Conservation (phyloP, 345 rosid species). For the Psidium guajava region DNA sequence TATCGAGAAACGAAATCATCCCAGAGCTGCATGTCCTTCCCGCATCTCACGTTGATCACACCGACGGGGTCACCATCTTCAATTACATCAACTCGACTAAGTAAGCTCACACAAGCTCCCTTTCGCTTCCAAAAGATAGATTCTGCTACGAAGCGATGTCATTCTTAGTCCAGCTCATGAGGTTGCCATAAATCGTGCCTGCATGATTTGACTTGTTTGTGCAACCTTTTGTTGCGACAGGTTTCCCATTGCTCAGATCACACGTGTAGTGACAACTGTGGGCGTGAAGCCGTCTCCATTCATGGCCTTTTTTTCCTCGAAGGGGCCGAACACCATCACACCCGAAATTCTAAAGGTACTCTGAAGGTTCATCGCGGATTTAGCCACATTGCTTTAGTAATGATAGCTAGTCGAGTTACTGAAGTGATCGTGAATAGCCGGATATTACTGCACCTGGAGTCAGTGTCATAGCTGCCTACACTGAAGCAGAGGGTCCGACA, state of each 20-base stretch:
- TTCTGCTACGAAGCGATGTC: neutral
- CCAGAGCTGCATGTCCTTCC: conserved; percentile 72
- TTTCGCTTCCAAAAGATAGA: neutral
- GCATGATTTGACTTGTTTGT: neutral
- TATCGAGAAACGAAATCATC: conserved; percentile 26
- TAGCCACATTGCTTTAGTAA: neutral
- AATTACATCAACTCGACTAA: conserved; percentile 44
- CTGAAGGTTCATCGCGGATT: neutral
- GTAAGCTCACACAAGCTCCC: conserved; percentile 2
- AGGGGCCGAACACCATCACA: conserved; percentile 52
- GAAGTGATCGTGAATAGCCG: conserved; percentile 24
- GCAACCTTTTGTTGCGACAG: conserved; percentile 1
- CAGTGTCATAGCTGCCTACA: conserved; percentile 62
- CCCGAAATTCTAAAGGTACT: conserved; percentile 60
- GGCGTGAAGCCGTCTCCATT: conserved; percentile 51
- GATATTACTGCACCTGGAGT: conserved; percentile 88
- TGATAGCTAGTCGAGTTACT: neutral
- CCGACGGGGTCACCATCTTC: conserved; percentile 34
- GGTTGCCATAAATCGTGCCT: neutral
- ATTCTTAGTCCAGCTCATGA: neutral
- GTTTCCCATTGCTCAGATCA: conserved; percentile 46
- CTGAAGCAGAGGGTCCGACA: conserved; percentile 47
- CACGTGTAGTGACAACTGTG: conserved; percentile 21
- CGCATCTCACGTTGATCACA: conserved; percentile 43
- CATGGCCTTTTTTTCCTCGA: conserved; percentile 75